Base-by-base conservation (phyloP, 2,329 filamentous ascomycete species). In the Ceratocystis smalleyi region DNA sequence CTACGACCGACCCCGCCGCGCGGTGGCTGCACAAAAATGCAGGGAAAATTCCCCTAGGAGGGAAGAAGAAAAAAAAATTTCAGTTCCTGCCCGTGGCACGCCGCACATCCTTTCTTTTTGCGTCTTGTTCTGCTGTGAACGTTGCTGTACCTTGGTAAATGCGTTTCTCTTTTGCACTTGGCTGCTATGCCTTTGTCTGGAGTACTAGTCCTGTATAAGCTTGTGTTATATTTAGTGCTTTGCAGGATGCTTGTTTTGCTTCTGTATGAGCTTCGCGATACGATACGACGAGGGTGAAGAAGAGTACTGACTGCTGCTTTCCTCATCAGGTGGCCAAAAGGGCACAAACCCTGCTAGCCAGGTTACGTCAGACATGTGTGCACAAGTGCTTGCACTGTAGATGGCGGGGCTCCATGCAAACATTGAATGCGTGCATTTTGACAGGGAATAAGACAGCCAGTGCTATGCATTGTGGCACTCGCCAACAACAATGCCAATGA, bases 1-100 rank as follows among this genome's bases (percentile, higher is more conserved):
- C 59, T 43, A 19, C 43, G 19, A 30, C 22, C 5, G 51, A 55
- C 51, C 51, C 51, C 51, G 24, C 51, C 15, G 51, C 17, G 19
- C 51, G 51, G 51, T 27, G 51, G 51, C 51, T 24, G 51, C 51
- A 55, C 51, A 55, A 30, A 61, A 61, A 61, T 43, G 47, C 47
- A 49, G 47, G 47, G 47, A n/a, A 40, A 49, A 19, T 49, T 49
- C 22, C 47, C 19, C 47, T 57, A 49, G 55, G 43, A 65, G 55
- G 62, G 61, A 51, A 64, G 47, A 49, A 27, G 61, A 64, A 68
- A 66, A 68, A 68, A 67, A 68, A 64, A 67, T 63, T 67, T 68
- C 43, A 61, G 45, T 30, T 47, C 59, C 59, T 47, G 30, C 57
- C 19, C 30, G 32, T 55, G 12, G 35, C 17, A 59, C 57, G 57